phyloP scores from a whole-genome alignment of 176 grass and related monocot species.

The Oryza glaberrima region DNA sequence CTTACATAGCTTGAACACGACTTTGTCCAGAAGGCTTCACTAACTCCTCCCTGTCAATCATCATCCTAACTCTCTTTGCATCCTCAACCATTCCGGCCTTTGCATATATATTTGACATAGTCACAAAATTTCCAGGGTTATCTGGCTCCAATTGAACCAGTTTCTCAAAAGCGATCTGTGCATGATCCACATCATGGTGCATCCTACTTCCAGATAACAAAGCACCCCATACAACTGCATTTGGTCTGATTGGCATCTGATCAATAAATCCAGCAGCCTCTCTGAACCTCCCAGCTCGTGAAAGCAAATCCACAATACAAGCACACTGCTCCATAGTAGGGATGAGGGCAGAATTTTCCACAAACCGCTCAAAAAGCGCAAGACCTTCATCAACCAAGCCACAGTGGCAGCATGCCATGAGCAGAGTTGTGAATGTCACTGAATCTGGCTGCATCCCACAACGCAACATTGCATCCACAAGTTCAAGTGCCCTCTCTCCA shows the following conservation, averaged over 20 bases:
- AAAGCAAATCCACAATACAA: constrained; percentile 73
- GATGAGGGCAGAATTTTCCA: constrained; percentile 12
- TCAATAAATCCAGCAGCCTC: constrained; percentile 50
- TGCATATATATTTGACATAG: constrained; percentile 78
- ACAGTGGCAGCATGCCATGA: constrained; percentile 71
- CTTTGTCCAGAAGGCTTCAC: constrained; percentile 70
- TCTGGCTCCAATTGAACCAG: constrained; percentile 64
- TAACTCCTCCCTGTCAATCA: constrained; percentile 59
- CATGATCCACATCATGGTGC: constrained; percentile 69
- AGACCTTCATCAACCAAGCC: constrained; percentile 64
- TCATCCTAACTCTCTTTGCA: constrained; percentile 61
- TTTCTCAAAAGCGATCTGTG: constrained; percentile 60
- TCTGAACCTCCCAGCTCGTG: constrained; percentile 64
- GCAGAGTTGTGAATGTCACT: constrained; percentile 55
- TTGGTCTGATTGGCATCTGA: constrained; percentile 50
- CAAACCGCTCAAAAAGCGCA: constrained; percentile 50
- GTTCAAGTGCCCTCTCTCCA: constrained; percentile 51
- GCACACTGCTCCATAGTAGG: constrained; percentile 64
- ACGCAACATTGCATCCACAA: constrained; percentile 48
- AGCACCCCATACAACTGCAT: constrained; percentile 62
- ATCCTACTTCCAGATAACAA: constrained; percentile 57
- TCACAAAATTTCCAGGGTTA: constrained; percentile 81
- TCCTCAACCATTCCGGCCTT: constrained; percentile 63
- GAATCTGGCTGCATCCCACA: constrained; percentile 44
- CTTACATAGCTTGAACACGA: constrained; percentile 36